Evolutionary conservation across 2,329 filamentous ascomycete species (phyloP).

Genomic region (Geoglossum cookeanum): DNA sequence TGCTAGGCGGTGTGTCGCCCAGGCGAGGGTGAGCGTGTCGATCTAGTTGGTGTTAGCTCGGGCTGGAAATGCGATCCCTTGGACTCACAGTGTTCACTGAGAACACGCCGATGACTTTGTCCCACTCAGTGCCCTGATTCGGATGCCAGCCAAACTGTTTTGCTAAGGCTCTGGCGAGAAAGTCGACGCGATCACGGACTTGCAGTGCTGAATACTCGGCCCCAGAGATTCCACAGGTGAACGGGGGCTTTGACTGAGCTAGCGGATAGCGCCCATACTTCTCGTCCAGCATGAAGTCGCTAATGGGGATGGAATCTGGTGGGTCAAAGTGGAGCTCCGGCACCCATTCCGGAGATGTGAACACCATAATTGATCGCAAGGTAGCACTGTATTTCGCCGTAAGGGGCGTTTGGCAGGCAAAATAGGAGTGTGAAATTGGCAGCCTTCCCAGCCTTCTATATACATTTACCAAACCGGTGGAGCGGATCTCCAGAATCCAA

Average conservation of each 20-base stretch:
- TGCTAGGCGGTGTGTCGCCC: conserved; percentile 56
- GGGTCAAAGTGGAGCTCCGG: conserved; percentile 29
- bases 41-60: conserved; percentile 30
- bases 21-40: conserved; percentile 53
- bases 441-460: background rate
- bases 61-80: too few species aligned
- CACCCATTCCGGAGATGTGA: conserved; percentile 22
- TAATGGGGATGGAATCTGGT: conserved; percentile 55
- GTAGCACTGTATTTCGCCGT: background rate
- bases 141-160: conserved; percentile 54
- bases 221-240: conserved; percentile 57
- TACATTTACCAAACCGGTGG: background rate
- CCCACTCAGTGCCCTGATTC: conserved; percentile 56
- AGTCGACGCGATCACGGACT: conserved; percentile 45
- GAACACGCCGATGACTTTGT: conserved; percentile 60
- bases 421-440: background rate
- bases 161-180: conserved; percentile 46
- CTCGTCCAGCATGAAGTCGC: conserved; percentile 61
- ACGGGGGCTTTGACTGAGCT: conserved; percentile 46
- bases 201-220: conserved; percentile 44
- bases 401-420: background rate
- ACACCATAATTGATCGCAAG: conserved; percentile 25
- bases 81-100: conserved; percentile 55
- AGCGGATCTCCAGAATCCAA: too few species aligned
- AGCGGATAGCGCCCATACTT: conserved; percentile 46